Evolutionary conservation across 2,329 filamentous ascomycete genomes (phyloP).

Genomic region (Exophiala xenobiotica): DNA sequence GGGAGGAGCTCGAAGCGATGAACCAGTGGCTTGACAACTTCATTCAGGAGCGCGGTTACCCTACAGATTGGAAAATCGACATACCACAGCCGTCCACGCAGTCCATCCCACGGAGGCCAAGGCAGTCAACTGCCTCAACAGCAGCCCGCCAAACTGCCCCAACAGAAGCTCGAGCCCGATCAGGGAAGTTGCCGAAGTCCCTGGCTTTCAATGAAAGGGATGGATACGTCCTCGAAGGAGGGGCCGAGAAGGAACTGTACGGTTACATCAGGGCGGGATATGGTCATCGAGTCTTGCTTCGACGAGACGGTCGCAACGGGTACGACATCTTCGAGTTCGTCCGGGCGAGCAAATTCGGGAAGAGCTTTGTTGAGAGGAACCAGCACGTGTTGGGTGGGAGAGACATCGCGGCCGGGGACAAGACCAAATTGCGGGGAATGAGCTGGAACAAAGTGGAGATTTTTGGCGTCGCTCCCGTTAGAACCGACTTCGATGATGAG

Average conservation of each 20-base stretch:
- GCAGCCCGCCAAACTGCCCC: background rate
- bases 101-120: background rate
- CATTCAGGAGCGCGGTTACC: slow-evolving; percentile 6
- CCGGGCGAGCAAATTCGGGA: slow-evolving; percentile 9
- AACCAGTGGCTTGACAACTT: slow-evolving; percentile 8
- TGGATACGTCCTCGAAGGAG: slow-evolving; percentile 9
- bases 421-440: slow-evolving; percentile 6
- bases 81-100: background rate
- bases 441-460: slow-evolving; percentile 2
- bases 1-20: slow-evolving; percentile 7
- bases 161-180: background rate
- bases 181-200: slow-evolving; percentile 5
- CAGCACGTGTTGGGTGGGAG: slow-evolving; percentile 5
- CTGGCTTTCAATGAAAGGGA: slow-evolving; percentile 9
- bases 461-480: slow-evolving; percentile 11
- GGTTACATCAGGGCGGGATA: slow-evolving; percentile 7
- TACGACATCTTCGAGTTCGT: slow-evolving; percentile 15
- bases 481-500: slow-evolving; percentile 11
- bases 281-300: slow-evolving; percentile 11
- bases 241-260: slow-evolving; percentile 10
- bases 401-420: slow-evolving; percentile 4
- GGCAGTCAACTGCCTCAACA: slow-evolving; percentile 3
- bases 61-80: slow-evolving; percentile 4
- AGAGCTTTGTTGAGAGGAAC: slow-evolving; percentile 11
- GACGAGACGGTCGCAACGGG: slow-evolving; percentile 6